phyloP scores from a whole-genome alignment of 73 alveolate species.

The Paramecium pentaurelia region DNA sequence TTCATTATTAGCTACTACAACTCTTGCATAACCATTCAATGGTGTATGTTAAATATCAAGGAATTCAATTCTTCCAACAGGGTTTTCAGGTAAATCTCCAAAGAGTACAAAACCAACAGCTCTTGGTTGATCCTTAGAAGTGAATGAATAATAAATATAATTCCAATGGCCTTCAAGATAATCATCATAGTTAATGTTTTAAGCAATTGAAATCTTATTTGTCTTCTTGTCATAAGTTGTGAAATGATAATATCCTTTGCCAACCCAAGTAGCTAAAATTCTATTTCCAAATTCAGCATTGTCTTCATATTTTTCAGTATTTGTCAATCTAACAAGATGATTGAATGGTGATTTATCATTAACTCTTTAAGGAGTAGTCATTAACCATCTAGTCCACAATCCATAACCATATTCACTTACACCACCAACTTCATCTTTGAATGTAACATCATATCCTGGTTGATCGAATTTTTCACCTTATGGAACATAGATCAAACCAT shows the following conservation, averaged over 20 bases:
- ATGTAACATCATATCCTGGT: conserved; percentile 22
- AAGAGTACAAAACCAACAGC: conserved; percentile 17
- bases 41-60: not conserved
- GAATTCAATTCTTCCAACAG: conserved; percentile 2
- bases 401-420: conserved; percentile 40
- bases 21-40: conserved; percentile 43
- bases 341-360: conserved; percentile 23
- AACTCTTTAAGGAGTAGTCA: conserved; percentile 48
- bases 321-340: not conserved
- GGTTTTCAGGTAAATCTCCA: not conserved
- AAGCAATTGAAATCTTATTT: not conserved
- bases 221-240: conserved; percentile 13
- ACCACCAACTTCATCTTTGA: conserved; percentile 9
- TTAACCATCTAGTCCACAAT: conserved; percentile 47
- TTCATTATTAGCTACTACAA: conserved; percentile 39
- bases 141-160: not conserved
- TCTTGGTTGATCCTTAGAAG: conserved; percentile 6
- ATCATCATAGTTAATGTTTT: not conserved
- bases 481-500: not conserved
- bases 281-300: conserved; percentile 24
- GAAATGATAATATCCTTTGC: conserved; percentile 43
- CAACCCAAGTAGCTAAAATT: conserved; percentile 41
- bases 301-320: conserved; percentile 32
- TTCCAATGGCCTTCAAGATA: conserved; percentile 35
- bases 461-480: not conserved